These are phyloP conservation scores for Aechmea fasciata DNA, from an alignment of 176 grass and related monocot species.

Conservation along the genomic window DNA sequence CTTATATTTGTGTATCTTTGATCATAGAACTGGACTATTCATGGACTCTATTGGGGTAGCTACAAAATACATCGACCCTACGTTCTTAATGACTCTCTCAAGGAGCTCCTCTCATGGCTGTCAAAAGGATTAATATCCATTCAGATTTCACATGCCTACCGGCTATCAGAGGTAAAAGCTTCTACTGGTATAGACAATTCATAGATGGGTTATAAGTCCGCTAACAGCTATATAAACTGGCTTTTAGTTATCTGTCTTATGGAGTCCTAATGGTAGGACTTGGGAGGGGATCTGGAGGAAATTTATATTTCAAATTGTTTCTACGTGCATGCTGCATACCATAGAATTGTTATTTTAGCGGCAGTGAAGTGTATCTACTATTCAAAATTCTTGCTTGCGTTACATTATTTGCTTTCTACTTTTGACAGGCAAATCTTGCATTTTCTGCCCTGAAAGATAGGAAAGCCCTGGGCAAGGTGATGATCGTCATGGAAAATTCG, in stretches of 20 bases:
- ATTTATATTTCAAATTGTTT: no score
- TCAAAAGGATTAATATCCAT: constrained; percentile 69
- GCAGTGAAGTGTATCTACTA: not conserved
- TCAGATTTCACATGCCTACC: constrained; percentile 63
- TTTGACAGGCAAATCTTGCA: constrained; percentile 66
- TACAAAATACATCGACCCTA: constrained; percentile 44
- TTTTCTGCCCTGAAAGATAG: constrained; percentile 80
- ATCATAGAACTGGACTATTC: constrained; percentile 86
- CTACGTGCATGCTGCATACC: not conserved
- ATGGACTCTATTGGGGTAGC: constrained; percentile 94
- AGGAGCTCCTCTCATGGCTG: constrained; percentile 75
- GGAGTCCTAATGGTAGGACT: no score
- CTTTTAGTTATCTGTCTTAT: not conserved
- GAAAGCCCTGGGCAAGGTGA: constrained; percentile 74
- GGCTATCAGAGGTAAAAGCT: constrained; percentile 50
- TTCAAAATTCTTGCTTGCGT: not conserved
- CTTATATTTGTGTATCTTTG: constrained; percentile 19
- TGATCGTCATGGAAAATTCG: constrained; percentile 41
- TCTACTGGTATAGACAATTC: not conserved
- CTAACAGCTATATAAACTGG: constrained; percentile 5
- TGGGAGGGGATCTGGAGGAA: no score
- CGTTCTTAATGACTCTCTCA: constrained; percentile 63
- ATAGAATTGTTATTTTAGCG: no score
- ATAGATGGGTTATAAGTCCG: not conserved
- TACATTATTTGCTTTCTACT: not conserved